Evolutionary conservation across 2,329 filamentous ascomycete genomes (phyloP), one percentile per base, ranked within the genome.

Genomic region (Alternaria viburni): DNA sequence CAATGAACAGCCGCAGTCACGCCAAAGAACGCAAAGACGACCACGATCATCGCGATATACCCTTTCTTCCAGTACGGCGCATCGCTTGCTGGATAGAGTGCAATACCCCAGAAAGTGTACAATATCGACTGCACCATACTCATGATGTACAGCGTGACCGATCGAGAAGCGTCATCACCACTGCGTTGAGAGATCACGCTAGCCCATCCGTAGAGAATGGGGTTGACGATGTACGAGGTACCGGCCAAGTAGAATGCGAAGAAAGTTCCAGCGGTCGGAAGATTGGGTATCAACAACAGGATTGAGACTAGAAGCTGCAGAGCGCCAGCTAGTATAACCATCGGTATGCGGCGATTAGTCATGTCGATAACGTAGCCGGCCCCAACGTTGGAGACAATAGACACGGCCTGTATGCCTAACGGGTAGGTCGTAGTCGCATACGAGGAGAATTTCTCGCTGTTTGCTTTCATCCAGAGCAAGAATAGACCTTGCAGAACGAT

Each of bases 371-470:
- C 69, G 54, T 77, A 73, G 17, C 77, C 79, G 23, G 78, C 79
- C 3, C 75, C 66, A 12, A 81, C 74, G 47, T 80, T 80, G 7
- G 86, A 86, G 0, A 85, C 75, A 36, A 89, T 88, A 3, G 86
- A 87, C 0, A 85, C 83, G 0, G 86, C 87, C 0, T 87, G 83
- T 0, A 89, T 84, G 2, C 86, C 86, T 0, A 86, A 84, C 0
- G 86, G 86, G 52, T 88, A 88, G 67, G 87, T 85, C 69, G 88
- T 89, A 11, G 85, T 81, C 66, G 88, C 84, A 0, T 81, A 54
- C 0, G 86, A 79, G 0, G 80, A 70, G 49, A 74, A 73, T 15
- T 67, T 50, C 12, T 47, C 50, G 10, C 66, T 61, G 30, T 74
- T 54, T 17, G 68, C 65, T 46, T 72, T 74, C 64, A 74, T 69